Conservation (phyloP, 108 stramenopile genomes). For the Aurantiochytrium sp. region DNA sequence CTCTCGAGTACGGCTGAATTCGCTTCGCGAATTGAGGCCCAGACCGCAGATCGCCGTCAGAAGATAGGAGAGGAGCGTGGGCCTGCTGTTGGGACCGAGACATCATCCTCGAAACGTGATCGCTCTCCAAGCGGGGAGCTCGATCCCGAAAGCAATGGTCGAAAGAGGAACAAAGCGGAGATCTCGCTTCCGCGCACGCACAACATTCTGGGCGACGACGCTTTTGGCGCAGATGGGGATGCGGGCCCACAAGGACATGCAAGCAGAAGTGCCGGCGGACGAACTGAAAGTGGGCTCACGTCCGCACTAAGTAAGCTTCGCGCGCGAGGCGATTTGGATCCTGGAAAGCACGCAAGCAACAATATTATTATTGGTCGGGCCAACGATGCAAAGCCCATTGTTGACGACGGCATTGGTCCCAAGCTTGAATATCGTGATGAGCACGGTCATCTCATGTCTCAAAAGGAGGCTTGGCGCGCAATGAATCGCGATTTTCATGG, state of each 20-base stretch:
- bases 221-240: background rate
- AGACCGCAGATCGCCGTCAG: background rate
- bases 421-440: conserved; percentile 94
- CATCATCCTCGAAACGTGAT: no score
- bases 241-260: background rate
- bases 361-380: background rate
- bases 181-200: background rate
- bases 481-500: conserved; percentile 96
- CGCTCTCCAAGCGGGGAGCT: no score
- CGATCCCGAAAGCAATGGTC: no score
- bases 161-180: no score
- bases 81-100: no score
- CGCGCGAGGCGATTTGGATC: background rate
- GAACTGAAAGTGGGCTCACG: background rate
- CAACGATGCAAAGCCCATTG: background rate
- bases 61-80: no score
- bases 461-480: conserved; percentile 89
- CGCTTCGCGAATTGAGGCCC: background rate
- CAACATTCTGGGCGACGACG: background rate
- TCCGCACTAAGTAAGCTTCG: background rate
- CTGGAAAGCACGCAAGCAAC: background rate
- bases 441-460: conserved; percentile 76
- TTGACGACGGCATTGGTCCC: background rate
- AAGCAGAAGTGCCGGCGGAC: background rate
- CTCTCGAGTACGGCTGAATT: background rate